phyloP scores from a whole-genome alignment of 2,329 filamentous ascomycete genomes.

The Coleophoma cylindrospora region DNA sequence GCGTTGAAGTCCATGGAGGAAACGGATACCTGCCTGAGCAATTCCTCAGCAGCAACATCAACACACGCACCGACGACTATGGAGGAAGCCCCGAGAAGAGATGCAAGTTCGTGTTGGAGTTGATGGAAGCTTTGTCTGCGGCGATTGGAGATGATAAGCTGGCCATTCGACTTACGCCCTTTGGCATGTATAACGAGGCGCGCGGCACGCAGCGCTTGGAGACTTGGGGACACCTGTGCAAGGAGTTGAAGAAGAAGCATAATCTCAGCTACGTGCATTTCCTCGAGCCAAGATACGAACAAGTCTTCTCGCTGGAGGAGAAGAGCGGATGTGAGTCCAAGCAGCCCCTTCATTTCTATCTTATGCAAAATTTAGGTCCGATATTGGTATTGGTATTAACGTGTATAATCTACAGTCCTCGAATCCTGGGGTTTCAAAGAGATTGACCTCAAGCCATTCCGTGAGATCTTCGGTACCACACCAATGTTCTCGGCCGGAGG shows the following conservation, averaged over 20 bases:
- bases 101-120: slow-evolving; percentile 44
- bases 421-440: slow-evolving; percentile 39
- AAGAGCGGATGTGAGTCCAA: slow-evolving; percentile 34
- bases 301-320: slow-evolving; percentile 41
- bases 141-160: slow-evolving; percentile 46
- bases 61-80: slow-evolving; percentile 48
- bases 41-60: slow-evolving; percentile 48
- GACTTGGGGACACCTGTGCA: slow-evolving; percentile 46
- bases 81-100: slow-evolving; percentile 44
- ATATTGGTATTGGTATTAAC: no score
- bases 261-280: slow-evolving; percentile 55
- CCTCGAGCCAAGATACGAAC: slow-evolving; percentile 48
- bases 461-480: slow-evolving; percentile 43
- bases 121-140: slow-evolving; percentile 41
- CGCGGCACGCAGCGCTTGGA: slow-evolving; percentile 44
- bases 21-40: slow-evolving; percentile 52
- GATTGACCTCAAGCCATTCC: slow-evolving; percentile 41
- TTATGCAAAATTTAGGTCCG: background rate
- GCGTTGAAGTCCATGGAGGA: slow-evolving; percentile 34
- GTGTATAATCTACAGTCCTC: slow-evolving; percentile 26
- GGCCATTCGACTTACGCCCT: slow-evolving; percentile 56
- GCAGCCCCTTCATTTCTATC: background rate
- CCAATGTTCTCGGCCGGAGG: slow-evolving; percentile 53
- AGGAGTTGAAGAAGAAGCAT: slow-evolving; percentile 40
- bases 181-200: slow-evolving; percentile 46